Percentiles rank a stretch among this genome's conserved stretches.
These are phyloP conservation scores for Clarireedia monteithiana DNA, from an alignment of 2,329 filamentous ascomycete genomes.

Conservation along the genomic window DNA sequence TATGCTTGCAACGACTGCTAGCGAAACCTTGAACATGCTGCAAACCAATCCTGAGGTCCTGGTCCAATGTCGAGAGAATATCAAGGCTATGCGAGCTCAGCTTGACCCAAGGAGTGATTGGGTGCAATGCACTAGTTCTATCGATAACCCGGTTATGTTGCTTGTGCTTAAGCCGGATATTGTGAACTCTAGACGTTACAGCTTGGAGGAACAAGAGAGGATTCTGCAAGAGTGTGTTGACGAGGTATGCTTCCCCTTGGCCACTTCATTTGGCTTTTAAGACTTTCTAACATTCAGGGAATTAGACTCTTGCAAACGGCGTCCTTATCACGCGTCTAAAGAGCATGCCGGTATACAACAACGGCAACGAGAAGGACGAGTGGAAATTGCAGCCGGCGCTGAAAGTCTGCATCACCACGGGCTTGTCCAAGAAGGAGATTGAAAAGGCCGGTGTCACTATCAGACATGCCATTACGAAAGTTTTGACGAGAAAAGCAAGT, in stretches of 20 bases:
- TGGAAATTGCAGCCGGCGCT: slow-evolving; percentile 72
- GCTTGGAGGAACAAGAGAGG: slow-evolving; percentile 70
- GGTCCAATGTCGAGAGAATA: slow-evolving; percentile 73
- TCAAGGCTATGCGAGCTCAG: slow-evolving; percentile 75
- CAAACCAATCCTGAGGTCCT: slow-evolving; percentile 83
- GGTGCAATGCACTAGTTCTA: slow-evolving; percentile 72
- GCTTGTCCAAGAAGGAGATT: slow-evolving; percentile 85
- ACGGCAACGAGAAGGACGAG: slow-evolving; percentile 59
- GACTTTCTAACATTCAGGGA: slow-evolving; percentile 7
- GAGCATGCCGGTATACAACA: slow-evolving; percentile 57
- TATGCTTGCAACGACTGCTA: slow-evolving; percentile 90
- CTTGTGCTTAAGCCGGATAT: slow-evolving; percentile 79
- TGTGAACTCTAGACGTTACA: slow-evolving; percentile 60
- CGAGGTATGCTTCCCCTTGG: slow-evolving; percentile 55
- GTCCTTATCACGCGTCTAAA: slow-evolving; percentile 86
- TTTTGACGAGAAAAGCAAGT: slow-evolving; percentile 61
- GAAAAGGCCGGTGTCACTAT: slow-evolving; percentile 88
- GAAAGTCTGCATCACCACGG: slow-evolving; percentile 85
- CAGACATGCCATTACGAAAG: slow-evolving; percentile 87
- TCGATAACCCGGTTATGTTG: slow-evolving; percentile 82
- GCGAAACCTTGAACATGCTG: slow-evolving; percentile 78
- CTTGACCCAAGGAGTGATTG: slow-evolving; percentile 91
- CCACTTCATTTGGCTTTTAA: not conserved
- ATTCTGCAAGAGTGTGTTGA: slow-evolving; percentile 90
- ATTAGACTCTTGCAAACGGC: slow-evolving; percentile 72